A percentile compares a stretch with the other conserved stretches of the same genome.
These are phyloP conservation scores for Plasmodium adleri DNA, from an alignment of 169 alveolate genomes.

Conservation along the genomic window DNA sequence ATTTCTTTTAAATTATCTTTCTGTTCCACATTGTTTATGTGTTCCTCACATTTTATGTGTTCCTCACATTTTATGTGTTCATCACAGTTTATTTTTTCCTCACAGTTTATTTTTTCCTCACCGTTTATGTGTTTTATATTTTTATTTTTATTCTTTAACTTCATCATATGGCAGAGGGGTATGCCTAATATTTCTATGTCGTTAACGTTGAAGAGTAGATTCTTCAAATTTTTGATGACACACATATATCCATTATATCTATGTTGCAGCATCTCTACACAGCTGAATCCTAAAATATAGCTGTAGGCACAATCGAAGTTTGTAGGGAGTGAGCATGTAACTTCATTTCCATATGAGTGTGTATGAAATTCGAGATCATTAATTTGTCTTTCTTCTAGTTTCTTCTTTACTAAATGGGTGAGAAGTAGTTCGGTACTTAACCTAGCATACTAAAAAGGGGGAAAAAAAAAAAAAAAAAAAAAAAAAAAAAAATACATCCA, in stretches of 20 bases:
- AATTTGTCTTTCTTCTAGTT: not conserved
- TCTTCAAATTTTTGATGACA: constrained; percentile 85
- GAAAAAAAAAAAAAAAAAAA: not conserved
- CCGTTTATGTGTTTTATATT: not conserved
- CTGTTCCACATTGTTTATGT: not conserved
- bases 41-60: too few species aligned
- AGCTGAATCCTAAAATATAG: constrained; percentile 94
- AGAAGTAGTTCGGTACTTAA: constrained; percentile 28
- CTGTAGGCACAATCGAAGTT: constrained; percentile 96
- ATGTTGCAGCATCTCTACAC: constrained; percentile 89
- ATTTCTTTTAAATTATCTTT: not conserved
- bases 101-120: not conserved
- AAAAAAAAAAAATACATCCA: not conserved
- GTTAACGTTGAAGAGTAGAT: constrained; percentile 40
- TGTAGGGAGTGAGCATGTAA: constrained; percentile 96
- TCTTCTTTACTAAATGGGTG: constrained; percentile 20
- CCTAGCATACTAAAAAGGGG: constrained; percentile 9
- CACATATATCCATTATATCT: constrained; percentile 94
- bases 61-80: too few species aligned
- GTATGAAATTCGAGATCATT: constrained; percentile 5
- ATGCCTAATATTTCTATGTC: constrained; percentile 28
- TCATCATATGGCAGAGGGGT: constrained; percentile 17
- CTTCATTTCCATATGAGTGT: constrained; percentile 86
- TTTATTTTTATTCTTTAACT: constrained; percentile 1
- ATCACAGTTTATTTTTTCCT: not conserved